Base-by-base conservation (phyloP, 257 asterid genomes). In the Fraxinus anomala region DNA sequence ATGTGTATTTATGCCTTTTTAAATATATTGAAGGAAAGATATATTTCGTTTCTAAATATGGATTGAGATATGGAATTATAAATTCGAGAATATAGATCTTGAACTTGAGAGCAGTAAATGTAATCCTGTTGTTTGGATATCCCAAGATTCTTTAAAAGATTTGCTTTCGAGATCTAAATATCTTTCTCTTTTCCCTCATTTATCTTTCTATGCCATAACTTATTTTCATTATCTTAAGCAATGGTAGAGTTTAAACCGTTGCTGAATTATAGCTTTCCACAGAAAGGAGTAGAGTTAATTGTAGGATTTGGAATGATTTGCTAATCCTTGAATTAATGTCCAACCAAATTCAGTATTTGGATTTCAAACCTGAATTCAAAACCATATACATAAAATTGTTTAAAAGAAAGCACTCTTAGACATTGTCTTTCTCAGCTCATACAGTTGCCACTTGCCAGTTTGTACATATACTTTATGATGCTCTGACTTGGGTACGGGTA, bases 291-390 rank as follows among this genome's bases (percentile, higher is more conserved):
- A 70, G 68, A 68, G 31, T 54, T 69, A 42, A 36, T 30, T 79
- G 76, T 81, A 12, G 63, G 70, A n/a, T 26, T 30, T 78, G 26
- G 26, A 59, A 82, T 69, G 68, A 36, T 72, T 63, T 68, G 16
- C 47, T 72, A 54, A 75, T 13, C 65, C 68, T 74, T 56, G 66
- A 59, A 8, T 2, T 65, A 21, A 34, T 44, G 28, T 28, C 61
- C 31, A 33, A 65, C 47, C 78, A 36, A 26, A 26, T 39, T 34
- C 66, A 73, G 14, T 34, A 3, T 24, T 40, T 5, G 23, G 44
- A 28, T 11, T 42, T 40, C 4, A 23, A 68, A 24, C 24, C 71
- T 11, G 9, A 10, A 61, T 9, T 63, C 63, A 56, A 59, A 47
- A n/a, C 26, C 30, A 11, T 37, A 14, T 19, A 59, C 69, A 26